A percentile compares a stretch with the other conserved stretches of the same genome.
Conservation (phyloP, 495 filamentous ascomycete species). For the Aspergillus avenaceus region DNA sequence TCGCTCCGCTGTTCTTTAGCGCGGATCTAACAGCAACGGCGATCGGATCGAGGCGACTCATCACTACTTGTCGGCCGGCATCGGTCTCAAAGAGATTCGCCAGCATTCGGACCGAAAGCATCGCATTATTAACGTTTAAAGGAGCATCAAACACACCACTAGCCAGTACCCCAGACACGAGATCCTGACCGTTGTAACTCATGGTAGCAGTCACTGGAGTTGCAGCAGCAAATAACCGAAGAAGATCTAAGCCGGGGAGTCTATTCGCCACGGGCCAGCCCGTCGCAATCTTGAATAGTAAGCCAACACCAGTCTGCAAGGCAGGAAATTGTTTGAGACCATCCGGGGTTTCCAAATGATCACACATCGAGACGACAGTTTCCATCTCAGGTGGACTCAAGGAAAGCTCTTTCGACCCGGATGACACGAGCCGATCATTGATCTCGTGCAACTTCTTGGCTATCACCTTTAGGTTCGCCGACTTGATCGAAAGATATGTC, state of each 20-base stretch:
- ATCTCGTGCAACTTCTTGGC: constrained; percentile 70
- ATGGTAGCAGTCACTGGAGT: constrained; percentile 56
- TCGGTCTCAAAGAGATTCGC: constrained; percentile 82
- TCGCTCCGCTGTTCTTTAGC: constrained; percentile 35
- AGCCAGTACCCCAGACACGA: constrained; percentile 37
- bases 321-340: constrained; percentile 28
- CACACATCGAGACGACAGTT: constrained; percentile 49
- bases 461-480: constrained; percentile 59
- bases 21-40: constrained; percentile 45
- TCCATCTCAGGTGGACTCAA: constrained; percentile 67
- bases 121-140: constrained; percentile 67
- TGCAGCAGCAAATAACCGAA: constrained; percentile 71
- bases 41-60: constrained; percentile 55
- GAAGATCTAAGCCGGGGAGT: constrained; percentile 79
- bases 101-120: constrained; percentile 78
- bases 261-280: constrained; percentile 73
- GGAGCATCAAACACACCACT: constrained; percentile 55
- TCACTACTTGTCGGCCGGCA: constrained; percentile 61
- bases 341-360: constrained; percentile 51
- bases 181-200: constrained; percentile 51
- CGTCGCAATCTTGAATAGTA: constrained; percentile 64
- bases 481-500: constrained; percentile 70
- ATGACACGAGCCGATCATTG: constrained; percentile 60
- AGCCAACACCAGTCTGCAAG: constrained; percentile 46
- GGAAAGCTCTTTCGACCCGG: constrained; percentile 67